Evolutionary conservation across 2,329 filamentous ascomycete genomes (phyloP).

Genomic region (Diaporthe batatas): DNA sequence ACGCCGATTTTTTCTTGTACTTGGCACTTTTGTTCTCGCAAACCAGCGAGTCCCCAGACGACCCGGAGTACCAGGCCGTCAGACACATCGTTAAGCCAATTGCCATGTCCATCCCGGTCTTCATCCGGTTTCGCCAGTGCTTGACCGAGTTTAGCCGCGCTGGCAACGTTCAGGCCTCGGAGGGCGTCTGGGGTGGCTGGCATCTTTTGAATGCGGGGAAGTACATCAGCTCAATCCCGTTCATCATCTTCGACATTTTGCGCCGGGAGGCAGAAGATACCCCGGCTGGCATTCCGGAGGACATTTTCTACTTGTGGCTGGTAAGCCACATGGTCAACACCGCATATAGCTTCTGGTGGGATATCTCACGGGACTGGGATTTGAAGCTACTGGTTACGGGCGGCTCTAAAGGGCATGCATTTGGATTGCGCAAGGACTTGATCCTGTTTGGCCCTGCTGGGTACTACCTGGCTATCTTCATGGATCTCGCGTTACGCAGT

Average conservation of each 20-base stretch:
- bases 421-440: constrained; percentile 2
- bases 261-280: constrained; percentile 23
- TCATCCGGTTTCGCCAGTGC: constrained; percentile 18
- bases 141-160: constrained; percentile 15
- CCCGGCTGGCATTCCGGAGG: constrained; percentile 5
- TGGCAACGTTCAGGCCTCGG: not conserved
- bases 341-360: constrained; percentile 18
- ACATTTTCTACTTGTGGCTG: constrained; percentile 25
- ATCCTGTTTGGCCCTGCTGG: constrained; percentile 1
- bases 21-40: not conserved
- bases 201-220: constrained; percentile 20
- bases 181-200: constrained; percentile 25
- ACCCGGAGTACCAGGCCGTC: constrained; percentile 12
- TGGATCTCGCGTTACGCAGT: not conserved
- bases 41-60: constrained; percentile 11
- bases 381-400: constrained; percentile 3
- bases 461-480: constrained; percentile 6
- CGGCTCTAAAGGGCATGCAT: not conserved
- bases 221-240: constrained; percentile 29
- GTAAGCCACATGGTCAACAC: constrained; percentile 18
- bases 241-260: constrained; percentile 23
- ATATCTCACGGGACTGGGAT: constrained; percentile 27
- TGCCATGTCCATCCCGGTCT: constrained; percentile 4
- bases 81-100: constrained; percentile 21
- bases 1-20: constrained; percentile 1